Evolutionary conservation across 1,284 basidiomycete genomes (phyloP).

Genomic region (Ceratobasidium sp.): DNA sequence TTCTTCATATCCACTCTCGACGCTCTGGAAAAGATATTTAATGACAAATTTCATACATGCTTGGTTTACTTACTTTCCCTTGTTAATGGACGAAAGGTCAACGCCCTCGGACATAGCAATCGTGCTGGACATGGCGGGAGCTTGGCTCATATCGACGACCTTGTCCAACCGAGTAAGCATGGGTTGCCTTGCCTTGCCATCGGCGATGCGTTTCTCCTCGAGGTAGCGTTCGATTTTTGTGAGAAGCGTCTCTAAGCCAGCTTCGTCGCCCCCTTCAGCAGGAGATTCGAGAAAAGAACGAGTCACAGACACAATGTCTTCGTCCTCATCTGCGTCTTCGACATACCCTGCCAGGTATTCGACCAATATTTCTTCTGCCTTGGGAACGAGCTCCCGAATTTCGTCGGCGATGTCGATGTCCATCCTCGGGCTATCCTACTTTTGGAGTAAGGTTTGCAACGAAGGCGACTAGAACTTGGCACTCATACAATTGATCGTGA

Average conservation of each 20-base stretch:
- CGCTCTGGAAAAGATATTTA: constrained; percentile 65
- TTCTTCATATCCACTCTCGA: constrained; percentile 98
- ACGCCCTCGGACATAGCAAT: constrained; percentile 89
- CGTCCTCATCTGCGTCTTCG: constrained; percentile 93
- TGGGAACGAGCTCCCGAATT: constrained; percentile 83
- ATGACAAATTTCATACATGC: constrained; percentile 15
- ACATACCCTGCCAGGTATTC: constrained; percentile 93
- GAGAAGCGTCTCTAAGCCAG: constrained; percentile 76
- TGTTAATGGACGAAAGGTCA: constrained; percentile 93
- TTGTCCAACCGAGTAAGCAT: constrained; percentile 79
- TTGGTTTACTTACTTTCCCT: constrained; percentile 83
- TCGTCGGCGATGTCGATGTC: constrained; percentile 77
- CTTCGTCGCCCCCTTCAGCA: constrained; percentile 68
- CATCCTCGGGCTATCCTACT: neutral
- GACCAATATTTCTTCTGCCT: constrained; percentile 88
- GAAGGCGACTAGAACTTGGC: neutral
- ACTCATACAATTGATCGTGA: neutral
- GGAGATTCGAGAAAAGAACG: constrained; percentile 78
- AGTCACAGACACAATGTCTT: constrained; percentile 86
- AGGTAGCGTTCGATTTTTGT: constrained; percentile 71
- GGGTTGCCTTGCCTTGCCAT: constrained; percentile 65
- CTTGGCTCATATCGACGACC: constrained; percentile 93
- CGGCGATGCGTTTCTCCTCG: constrained; percentile 73
- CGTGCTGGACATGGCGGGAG: constrained; percentile 84
- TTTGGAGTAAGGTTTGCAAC: neutral